A percentile compares a stretch with the other conserved stretches of the same genome.
phyloP scores from a whole-genome alignment of 2,329 filamentous ascomycete species.

The Metarhizium humberi region DNA sequence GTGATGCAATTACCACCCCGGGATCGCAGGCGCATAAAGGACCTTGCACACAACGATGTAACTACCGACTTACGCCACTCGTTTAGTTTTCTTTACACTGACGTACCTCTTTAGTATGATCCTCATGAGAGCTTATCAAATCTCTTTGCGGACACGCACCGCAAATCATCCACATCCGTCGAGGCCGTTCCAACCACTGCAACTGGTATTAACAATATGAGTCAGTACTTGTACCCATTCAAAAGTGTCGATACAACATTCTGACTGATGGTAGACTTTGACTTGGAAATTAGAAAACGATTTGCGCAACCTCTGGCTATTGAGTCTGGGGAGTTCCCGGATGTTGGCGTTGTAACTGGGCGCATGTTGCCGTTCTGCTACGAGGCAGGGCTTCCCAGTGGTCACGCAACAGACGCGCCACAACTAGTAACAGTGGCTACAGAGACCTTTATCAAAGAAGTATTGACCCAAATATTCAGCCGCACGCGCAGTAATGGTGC shows the following conservation, averaged over 20 bases:
- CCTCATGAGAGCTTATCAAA: slow-evolving; percentile 43
- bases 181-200: slow-evolving; percentile 56
- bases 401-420: slow-evolving; percentile 50
- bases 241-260: background rate
- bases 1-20: slow-evolving; percentile 62
- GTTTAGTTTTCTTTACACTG: slow-evolving; percentile 3
- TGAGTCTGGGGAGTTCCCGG: slow-evolving; percentile 62
- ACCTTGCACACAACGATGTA: slow-evolving; percentile 52
- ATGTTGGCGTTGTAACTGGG: slow-evolving; percentile 51
- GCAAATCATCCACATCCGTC: slow-evolving; percentile 36
- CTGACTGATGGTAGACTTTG: slow-evolving; percentile 41
- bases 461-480: slow-evolving; percentile 53
- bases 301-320: slow-evolving; percentile 54
- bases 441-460: slow-evolving; percentile 59
- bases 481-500: slow-evolving; percentile 57
- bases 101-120: slow-evolving; percentile 34
- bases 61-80: background rate
- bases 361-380: slow-evolving; percentile 62
- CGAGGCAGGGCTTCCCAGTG: slow-evolving; percentile 51
- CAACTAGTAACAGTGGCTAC: slow-evolving; percentile 56
- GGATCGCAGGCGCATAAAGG: slow-evolving; percentile 58
- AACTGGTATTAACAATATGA: slow-evolving; percentile 73
- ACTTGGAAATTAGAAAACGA: slow-evolving; percentile 58
- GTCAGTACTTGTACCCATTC: slow-evolving; percentile 36
- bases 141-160: slow-evolving; percentile 42